Evolutionary conservation across 257 asterid species (phyloP), one percentile per base, ranked within the genome.

Genomic region (Voacanga thouarsii): DNA sequence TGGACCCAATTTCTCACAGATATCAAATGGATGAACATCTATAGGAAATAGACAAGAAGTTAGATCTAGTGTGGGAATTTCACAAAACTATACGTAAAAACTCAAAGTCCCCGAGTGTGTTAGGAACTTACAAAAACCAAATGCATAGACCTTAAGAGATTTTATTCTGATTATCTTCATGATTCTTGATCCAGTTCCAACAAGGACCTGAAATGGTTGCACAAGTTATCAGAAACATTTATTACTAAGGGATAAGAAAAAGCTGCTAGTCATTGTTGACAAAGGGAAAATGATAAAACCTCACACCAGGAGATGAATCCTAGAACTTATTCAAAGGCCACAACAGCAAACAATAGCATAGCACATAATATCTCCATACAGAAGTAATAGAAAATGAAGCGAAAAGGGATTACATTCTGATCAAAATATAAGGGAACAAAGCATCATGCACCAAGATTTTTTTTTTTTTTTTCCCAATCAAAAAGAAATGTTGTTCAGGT

Each of bases 121-220:
- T 68, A 74, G 73, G 75, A 77, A 89, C 98, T 90, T 87, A 96
- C 99, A 96, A 83, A 96, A 94, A 72, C 98, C 99, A 84, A 90
- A 96, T 70, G 99, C 99, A 74, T 96, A 96, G 78, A 96, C 84
- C 84, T 91, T 90, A 71, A 96, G 88, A 79, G 99, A 87, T 82
- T 96, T 96, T 77, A 96, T 89, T 88, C 92, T 88, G 83, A 96
- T 83, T 72, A 96, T 84, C 76, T 89, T 96, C 97, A 93, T 89
- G 61, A 80, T 90, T 86, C 97, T 92, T 45, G 99, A 92, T 76
- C 99, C 99, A 78, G 99, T 92, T 82, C 97, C 99, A 74, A 96
- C 99, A 84, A 96, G 98, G 78, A 96, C 89, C 99, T 96, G 87
- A 85, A 70, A 78, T 60, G 75, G 73, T 69, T 51, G 65, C 41